Evolutionary conservation across 805 yeast genomes (phyloP), one percentile per base, ranked within the genome.

Genomic region (Yamadazyma ubonensis): DNA sequence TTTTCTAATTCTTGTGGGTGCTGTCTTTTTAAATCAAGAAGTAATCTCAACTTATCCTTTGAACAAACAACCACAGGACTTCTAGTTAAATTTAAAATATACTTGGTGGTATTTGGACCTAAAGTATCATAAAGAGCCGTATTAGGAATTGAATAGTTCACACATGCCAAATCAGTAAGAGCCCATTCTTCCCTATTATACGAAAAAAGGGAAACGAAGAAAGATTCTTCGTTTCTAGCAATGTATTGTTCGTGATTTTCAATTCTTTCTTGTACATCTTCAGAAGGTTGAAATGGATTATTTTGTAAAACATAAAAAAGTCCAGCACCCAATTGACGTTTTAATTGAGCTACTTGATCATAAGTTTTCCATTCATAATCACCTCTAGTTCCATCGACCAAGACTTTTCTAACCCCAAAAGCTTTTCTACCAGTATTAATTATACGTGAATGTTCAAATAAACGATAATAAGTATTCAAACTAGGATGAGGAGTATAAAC

Each of bases 161-260:
- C 73, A 51, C 85, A 78, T 0, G 88, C 89, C 51, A 83, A 58
- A 60, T 85, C 93, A 20, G 84, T 59, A 14, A 83, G 55, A 22
- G 73, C 68, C 93, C 93, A 85, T 59, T 84, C 86, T 6, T 75
- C 67, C 35, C 79, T 66, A 55, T 83, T 83, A 14, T 71, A 66
- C 17, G 83, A 72, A 55, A 76, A 75, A 14, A 83, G 51, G 1
- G 83, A 66, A 33, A 81, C 71, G 27, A 80, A 63, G 49, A 79
- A 81, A 4, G 67, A 54, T 17, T 66, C 67, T 33, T 46, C 48
- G 6, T 5, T 5, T 2, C 27, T 30, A 1, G 11, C 10, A 11
- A 23, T 29, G 10, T 19, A 29, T 12, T 34, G 26, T 9, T 35
- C 42, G 34, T 49, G 49, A 29, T 46, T 41, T 9, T 49, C 50